A percentile compares a stretch with the other conserved stretches of the same genome.
These are phyloP conservation scores for Coemansia sp. DNA, from an alignment of 192 early-diverging fungal genomes.

Conservation along the genomic window DNA sequence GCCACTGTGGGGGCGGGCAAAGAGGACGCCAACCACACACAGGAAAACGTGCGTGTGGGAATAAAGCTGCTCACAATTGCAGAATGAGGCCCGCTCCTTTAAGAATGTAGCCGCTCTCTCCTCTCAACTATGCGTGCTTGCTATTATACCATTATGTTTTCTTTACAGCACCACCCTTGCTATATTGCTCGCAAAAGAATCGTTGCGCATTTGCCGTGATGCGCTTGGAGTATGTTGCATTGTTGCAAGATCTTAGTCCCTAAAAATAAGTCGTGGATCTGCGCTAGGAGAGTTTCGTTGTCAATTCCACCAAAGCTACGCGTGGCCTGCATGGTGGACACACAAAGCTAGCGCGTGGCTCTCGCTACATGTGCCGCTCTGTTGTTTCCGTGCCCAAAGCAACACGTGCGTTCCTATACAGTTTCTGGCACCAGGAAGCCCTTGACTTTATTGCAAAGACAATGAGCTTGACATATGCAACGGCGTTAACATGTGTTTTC, in stretches of 20 bases:
- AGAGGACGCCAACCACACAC: neutral
- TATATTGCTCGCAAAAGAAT: neutral
- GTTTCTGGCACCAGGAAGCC: neutral
- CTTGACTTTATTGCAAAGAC: neutral
- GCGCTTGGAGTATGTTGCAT: neutral
- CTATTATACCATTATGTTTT: neutral
- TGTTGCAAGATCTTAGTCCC: neutral
- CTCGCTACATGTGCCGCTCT: neutral
- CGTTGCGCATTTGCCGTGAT: neutral
- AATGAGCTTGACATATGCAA: neutral
- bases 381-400: neutral
- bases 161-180: neutral
- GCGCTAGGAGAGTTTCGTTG: neutral
- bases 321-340: neutral
- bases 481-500: slow-evolving; percentile 1
- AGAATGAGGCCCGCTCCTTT: neutral
- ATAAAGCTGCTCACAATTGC: neutral
- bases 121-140: neutral
- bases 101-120: neutral
- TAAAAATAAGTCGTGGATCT: slow-evolving; percentile 1
- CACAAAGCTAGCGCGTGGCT: neutral
- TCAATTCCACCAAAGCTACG: neutral
- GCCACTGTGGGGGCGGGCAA: neutral
- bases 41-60: slow-evolving; percentile 5
- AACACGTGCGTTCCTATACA: neutral